Evolutionary conservation across 805 yeast genomes (phyloP).

Genomic region (Yamadazyma olivae): DNA sequence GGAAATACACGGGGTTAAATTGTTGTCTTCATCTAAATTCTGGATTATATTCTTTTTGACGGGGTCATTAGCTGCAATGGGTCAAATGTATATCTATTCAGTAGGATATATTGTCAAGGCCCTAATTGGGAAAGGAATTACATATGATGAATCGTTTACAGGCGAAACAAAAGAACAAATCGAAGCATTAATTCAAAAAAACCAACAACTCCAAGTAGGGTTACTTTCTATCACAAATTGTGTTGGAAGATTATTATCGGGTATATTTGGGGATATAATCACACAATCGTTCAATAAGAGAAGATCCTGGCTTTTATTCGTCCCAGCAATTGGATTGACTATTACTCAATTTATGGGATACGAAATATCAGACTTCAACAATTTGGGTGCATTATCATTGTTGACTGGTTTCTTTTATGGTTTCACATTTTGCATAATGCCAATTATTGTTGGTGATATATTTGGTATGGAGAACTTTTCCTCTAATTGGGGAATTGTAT

Average conservation of each 20-base stretch:
- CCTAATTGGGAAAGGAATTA: slow-evolving; percentile 17
- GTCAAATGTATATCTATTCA: slow-evolving; percentile 47
- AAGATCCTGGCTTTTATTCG: slow-evolving; percentile 51
- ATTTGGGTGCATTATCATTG: slow-evolving; percentile 51
- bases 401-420: slow-evolving; percentile 72
- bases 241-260: slow-evolving; percentile 61
- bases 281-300: slow-evolving; percentile 42
- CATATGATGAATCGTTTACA: slow-evolving; percentile 21
- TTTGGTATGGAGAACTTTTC: slow-evolving; percentile 69
- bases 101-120: slow-evolving; percentile 47
- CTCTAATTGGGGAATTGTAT: slow-evolving; percentile 71
- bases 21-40: slow-evolving; percentile 22
- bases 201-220: slow-evolving; percentile 73
- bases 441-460: slow-evolving; percentile 70
- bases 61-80: slow-evolving; percentile 40
- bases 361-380: slow-evolving; percentile 24
- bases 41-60: slow-evolving; percentile 38
- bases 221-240: slow-evolving; percentile 67
- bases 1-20: slow-evolving; percentile 4
- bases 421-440: slow-evolving; percentile 65
- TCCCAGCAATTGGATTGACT: slow-evolving; percentile 49
- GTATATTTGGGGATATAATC: slow-evolving; percentile 61
- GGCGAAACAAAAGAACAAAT: slow-evolving; percentile 12
- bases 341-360: slow-evolving; percentile 51
- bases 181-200: slow-evolving; percentile 41